Evolutionary conservation across 805 yeast species (phyloP), one percentile per base, ranked within the genome.

Genomic region (Hanseniaspora lindneri): DNA sequence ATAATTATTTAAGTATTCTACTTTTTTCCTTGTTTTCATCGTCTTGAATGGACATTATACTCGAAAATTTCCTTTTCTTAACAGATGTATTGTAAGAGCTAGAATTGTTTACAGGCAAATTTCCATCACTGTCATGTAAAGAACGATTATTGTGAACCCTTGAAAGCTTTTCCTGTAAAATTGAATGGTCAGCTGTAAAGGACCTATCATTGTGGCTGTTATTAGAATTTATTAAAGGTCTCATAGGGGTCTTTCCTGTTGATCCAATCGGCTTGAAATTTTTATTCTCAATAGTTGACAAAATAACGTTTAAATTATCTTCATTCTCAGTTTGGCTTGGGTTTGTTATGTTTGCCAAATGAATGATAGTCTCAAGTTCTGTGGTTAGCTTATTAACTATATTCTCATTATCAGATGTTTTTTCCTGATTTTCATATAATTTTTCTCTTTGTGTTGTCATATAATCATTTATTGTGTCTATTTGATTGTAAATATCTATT

Each of bases 181-280:
- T n/a, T 14, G 49, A 46, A 11, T 23, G 16, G n/a, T 46, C 49
- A 5, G 19, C 20, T 23, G 13, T 27, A 11, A 21, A 19, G 4
- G 36, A 20, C 25, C 28, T 37, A 16, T 39, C 49, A 2, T 21
- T 5, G 25, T 29, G 17, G 13, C 17, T 21, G 14, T n/a, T 30
- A 32, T 27, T 17, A 3, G 6, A n/a, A 11, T 14, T 24, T 8
- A 19, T 3, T 7, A 35, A 17, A 7, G 52, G 51, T 35, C 55
- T 39, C 47, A 52, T 27, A 3, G 57, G 57, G 14, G 57, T 54
- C 35, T 53, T 54, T 2, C 57, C 56, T 20, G 57, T 44, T 0
- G 57, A 54, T 8, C 51, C 52, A 6, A 54, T 39, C 3, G 57
- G 57, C 23, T 46, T 53, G 10, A 54, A 47, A 10, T 50, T 47